phyloP scores from a whole-genome alignment of 805 yeast species.

The Saccharomycopsis microspora region DNA sequence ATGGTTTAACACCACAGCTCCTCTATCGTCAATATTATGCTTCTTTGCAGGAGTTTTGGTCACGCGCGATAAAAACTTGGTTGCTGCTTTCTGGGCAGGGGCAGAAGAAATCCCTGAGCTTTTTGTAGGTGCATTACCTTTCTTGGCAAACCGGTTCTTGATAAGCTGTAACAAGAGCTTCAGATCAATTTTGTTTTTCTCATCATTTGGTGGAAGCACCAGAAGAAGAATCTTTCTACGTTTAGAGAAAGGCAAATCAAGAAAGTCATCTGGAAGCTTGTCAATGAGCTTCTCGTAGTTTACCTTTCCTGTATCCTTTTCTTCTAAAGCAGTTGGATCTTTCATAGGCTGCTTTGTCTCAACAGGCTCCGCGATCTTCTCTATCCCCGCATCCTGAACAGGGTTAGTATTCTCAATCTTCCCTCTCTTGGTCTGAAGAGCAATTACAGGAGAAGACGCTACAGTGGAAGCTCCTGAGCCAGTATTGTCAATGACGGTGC shows the following conservation, averaged over 20 bases:
- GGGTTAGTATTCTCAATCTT: too few relatives aligned
- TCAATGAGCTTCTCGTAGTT: constrained; percentile 20
- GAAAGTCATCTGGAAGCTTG: constrained; percentile 39
- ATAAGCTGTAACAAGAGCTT: constrained; percentile 22
- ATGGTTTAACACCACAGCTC: constrained; percentile 52
- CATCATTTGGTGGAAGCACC: constrained; percentile 24
- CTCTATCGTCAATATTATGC: constrained; percentile 47
- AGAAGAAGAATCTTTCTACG: constrained; percentile 33
- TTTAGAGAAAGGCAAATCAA: constrained; percentile 48
- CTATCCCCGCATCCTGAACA: background rate
- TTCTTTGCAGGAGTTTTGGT: constrained; percentile 19
- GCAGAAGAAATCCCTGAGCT: constrained; percentile 14
- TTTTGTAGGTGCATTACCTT: background rate
- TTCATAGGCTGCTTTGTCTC: background rate
- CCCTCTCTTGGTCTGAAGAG: too few relatives aligned
- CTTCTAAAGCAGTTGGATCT: constrained; percentile 17
- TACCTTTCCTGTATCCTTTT: constrained; percentile 18
- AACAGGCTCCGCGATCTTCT: background rate
- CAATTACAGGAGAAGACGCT: constrained; percentile 8
- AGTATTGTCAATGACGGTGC: constrained; percentile 13
- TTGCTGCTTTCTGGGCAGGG: constrained; percentile 18
- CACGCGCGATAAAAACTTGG: constrained; percentile 21
- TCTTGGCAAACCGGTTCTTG: constrained; percentile 20
- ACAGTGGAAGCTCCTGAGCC: constrained; percentile 6
- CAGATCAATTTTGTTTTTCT: constrained; percentile 19